Percentiles rank a stretch among this genome's conserved stretches.
Conservation (phyloP, 2,329 filamentous ascomycete species). For the Mollisia scopiformis region DNA sequence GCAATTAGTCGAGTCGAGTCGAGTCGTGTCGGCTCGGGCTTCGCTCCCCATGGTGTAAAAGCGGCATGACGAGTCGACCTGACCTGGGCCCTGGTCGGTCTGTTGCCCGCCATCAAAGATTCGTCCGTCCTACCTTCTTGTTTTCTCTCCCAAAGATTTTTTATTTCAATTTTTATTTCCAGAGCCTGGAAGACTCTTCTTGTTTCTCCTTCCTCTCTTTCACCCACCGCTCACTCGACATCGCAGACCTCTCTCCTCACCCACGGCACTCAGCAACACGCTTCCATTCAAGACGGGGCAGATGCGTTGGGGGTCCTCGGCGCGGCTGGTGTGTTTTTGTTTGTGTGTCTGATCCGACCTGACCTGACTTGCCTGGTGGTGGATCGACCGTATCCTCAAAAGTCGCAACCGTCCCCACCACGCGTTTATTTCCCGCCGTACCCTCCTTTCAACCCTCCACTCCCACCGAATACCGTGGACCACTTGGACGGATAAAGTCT, state of each 20-base stretch:
- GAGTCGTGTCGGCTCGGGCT: not conserved
- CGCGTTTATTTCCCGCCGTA: conserved; percentile 32
- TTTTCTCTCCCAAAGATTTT: not conserved
- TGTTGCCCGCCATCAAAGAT: not conserved
- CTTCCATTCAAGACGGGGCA: not conserved
- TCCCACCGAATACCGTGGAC: not conserved
- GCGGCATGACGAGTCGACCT: not conserved
- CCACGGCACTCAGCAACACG: too few relatives aligned
- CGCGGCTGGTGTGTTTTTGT: conserved; percentile 1
- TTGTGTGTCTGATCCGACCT: conserved; percentile 4
- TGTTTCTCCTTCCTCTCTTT: not conserved
- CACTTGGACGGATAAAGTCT: conserved; percentile 12
- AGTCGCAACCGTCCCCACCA: conserved; percentile 25
- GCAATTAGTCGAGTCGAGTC: not conserved
- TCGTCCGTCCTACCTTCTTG: conserved; percentile 9
- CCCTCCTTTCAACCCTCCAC: conserved; percentile 4
- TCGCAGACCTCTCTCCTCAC: not conserved
- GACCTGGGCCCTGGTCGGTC: not conserved
- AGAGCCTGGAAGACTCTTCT: too few relatives aligned
- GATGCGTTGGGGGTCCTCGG: not conserved
- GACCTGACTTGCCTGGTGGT: conserved; percentile 12
- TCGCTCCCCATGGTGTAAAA: not conserved
- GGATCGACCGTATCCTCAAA: conserved; percentile 16
- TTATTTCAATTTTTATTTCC: not conserved
- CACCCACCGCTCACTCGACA: not conserved